Conservation (phyloP, 441 rosid species). For the Brassica hybrid region DNA sequence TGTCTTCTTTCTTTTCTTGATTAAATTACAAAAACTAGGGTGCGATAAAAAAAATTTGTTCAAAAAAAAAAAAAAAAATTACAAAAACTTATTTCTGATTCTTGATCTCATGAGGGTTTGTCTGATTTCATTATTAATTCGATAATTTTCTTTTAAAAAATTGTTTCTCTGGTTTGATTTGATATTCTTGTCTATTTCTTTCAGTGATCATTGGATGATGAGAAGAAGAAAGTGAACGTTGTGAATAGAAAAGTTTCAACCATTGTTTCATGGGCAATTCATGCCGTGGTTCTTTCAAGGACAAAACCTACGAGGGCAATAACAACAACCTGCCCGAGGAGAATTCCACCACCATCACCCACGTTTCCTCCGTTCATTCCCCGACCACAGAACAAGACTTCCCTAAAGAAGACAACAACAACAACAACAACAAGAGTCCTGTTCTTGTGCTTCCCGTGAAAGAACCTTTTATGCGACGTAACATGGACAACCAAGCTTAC, state of each 20-base stretch:
- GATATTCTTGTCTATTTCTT: background rate
- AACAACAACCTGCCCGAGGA: conserved; percentile 69
- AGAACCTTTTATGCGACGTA: conserved; percentile 71
- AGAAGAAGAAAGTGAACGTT: conserved; percentile 44
- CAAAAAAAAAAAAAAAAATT: no score
- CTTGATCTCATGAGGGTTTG: conserved; percentile 41
- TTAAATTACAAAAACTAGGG: background rate
- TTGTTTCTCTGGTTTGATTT: conserved; percentile 26
- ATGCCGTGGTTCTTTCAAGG: conserved; percentile 66
- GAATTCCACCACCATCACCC: conserved; percentile 48
- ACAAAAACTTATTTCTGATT: background rate
- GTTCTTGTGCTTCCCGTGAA: conserved; percentile 50
- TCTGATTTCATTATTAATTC: no score
- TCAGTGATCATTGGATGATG: conserved; percentile 56
- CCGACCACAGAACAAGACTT: conserved; percentile 46
- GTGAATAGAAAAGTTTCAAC: background rate
- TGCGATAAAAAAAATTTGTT: no score
- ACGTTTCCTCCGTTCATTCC: conserved; percentile 50
- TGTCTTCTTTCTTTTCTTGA: conserved; percentile 12
- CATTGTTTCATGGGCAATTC: conserved; percentile 88
- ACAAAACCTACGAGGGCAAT: conserved; percentile 65
- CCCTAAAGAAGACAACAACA: conserved; percentile 44
- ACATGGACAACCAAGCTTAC: conserved; percentile 68
- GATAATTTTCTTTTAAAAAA: no score
- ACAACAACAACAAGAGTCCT: conserved; percentile 30